Percentiles rank a stretch among this genome's conserved stretches.
Evolutionary conservation across 345 rosid genomes (phyloP).

Genomic region (Dipteronia sinensis): DNA sequence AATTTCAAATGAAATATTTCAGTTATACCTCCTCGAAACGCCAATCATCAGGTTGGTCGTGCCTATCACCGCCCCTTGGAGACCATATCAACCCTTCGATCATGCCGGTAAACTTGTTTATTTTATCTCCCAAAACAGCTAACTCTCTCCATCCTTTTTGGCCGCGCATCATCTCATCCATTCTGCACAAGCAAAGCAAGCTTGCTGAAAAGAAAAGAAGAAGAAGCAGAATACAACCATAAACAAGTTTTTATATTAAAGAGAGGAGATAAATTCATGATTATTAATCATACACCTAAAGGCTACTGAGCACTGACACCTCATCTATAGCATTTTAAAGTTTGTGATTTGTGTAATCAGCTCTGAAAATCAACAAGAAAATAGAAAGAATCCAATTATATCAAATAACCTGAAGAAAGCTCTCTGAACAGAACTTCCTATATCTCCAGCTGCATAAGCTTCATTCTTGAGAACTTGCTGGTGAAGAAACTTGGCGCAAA

Average conservation of each 20-base stretch:
- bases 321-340: neutral
- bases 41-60: slow-evolving; percentile 54
- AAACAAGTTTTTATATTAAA: slow-evolving; percentile 5
- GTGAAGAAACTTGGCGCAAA: slow-evolving; percentile 90
- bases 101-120: slow-evolving; percentile 87
- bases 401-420: slow-evolving; percentile 74
- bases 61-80: slow-evolving; percentile 62
- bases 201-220: slow-evolving; percentile 11
- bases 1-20: neutral
- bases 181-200: slow-evolving; percentile 43
- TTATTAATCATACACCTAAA: no score
- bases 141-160: slow-evolving; percentile 96
- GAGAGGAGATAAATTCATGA: neutral
- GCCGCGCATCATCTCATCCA: slow-evolving; percentile 99
- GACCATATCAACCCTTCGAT: slow-evolving; percentile 96
- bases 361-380: neutral
- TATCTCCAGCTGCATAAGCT: slow-evolving; percentile 73
- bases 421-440: slow-evolving; percentile 67
- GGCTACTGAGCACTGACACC: neutral
- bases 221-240: neutral
- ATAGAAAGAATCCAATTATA: neutral
- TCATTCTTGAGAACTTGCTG: slow-evolving; percentile 76
- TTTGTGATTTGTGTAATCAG: neutral
- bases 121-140: slow-evolving; percentile 80
- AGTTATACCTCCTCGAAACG: slow-evolving; percentile 68